phyloP scores from a whole-genome alignment of 192 early-diverging fungal genomes.

The Obelidium mucronatum region DNA sequence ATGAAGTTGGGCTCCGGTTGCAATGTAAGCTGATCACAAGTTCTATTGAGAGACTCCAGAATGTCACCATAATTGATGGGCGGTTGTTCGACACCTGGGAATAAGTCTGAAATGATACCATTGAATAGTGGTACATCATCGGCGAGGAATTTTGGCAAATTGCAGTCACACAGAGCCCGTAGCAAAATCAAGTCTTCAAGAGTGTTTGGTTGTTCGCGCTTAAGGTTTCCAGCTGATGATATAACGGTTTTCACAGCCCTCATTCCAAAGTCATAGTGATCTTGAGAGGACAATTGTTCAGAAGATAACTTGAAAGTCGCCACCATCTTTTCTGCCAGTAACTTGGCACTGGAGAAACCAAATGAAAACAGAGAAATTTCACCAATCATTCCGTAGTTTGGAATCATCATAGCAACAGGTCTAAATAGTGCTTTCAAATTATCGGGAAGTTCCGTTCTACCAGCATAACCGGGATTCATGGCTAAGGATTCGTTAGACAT shows the following conservation, averaged over 20 bases:
- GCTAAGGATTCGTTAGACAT: conserved; percentile 8
- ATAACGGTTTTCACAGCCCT: conserved; percentile 70
- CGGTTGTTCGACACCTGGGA: conserved; percentile 63
- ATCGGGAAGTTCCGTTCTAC: conserved; percentile 66
- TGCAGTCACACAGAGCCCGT: conserved; percentile 64
- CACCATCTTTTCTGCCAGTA: conserved; percentile 69
- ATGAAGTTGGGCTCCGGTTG: conserved; percentile 61
- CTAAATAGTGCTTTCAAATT: conserved; percentile 70
- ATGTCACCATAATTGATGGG: conserved; percentile 67
- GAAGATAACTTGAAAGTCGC: conserved; percentile 68
- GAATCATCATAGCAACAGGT: conserved; percentile 74
- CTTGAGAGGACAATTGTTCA: conserved; percentile 69
- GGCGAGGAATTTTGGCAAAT: conserved; percentile 66
- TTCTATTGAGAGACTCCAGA: conserved; percentile 53
- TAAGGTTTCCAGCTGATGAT: conserved; percentile 66
- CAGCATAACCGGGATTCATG: conserved; percentile 72
- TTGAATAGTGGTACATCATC: conserved; percentile 70
- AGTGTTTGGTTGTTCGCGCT: conserved; percentile 62
- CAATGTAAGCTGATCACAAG: conserved; percentile 52
- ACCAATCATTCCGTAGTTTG: conserved; percentile 73
- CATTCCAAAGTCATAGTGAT: conserved; percentile 73
- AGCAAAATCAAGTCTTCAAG: conserved; percentile 64
- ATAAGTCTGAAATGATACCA: conserved; percentile 67
- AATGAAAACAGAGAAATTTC: conserved; percentile 69
- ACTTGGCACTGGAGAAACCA: conserved; percentile 65